These are phyloP conservation scores for Omphalotus guepiniiformis DNA, from an alignment of 768 basidiomycete genomes.

Conservation along the genomic window DNA sequence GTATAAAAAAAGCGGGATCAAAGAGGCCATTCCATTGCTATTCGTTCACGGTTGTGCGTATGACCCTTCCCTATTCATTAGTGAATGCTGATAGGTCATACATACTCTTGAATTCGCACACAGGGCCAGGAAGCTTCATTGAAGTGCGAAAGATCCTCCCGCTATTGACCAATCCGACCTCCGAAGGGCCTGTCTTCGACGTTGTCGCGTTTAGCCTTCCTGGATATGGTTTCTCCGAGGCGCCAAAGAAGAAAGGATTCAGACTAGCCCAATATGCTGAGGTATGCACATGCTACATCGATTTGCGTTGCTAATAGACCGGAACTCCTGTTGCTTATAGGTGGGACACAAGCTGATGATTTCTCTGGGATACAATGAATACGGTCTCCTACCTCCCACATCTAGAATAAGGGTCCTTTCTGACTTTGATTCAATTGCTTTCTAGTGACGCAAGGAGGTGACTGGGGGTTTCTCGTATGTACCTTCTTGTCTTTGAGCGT, in stretches of 20 bases:
- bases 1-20: conserved; percentile 22
- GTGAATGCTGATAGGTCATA: background rate
- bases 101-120: background rate
- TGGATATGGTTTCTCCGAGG: conserved; percentile 43
- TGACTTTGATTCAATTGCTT: background rate
- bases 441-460: conserved; percentile 30
- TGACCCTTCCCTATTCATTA: background rate
- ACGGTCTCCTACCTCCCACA: conserved; percentile 17
- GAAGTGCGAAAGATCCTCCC: conserved; percentile 40
- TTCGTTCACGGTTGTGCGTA: conserved; percentile 6
- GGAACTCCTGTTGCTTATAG: background rate
- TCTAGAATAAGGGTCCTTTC: background rate
- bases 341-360: conserved; percentile 30
- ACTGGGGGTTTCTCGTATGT: conserved; percentile 25
- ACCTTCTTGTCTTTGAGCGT: conserved; percentile 11
- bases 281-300: conserved; percentile 11
- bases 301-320: background rate
- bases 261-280: conserved; percentile 30
- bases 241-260: conserved; percentile 37
- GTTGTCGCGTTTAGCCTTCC: conserved; percentile 42
- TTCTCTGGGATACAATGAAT: conserved; percentile 28
- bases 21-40: conserved; percentile 7
- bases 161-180: conserved; percentile 27
- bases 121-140: conserved; percentile 42
- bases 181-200: conserved; percentile 37